A percentile compares a stretch with the other conserved stretches of the same genome.
phyloP scores from a whole-genome alignment of 495 filamentous ascomycete species.

The Aspergillus diversus region DNA sequence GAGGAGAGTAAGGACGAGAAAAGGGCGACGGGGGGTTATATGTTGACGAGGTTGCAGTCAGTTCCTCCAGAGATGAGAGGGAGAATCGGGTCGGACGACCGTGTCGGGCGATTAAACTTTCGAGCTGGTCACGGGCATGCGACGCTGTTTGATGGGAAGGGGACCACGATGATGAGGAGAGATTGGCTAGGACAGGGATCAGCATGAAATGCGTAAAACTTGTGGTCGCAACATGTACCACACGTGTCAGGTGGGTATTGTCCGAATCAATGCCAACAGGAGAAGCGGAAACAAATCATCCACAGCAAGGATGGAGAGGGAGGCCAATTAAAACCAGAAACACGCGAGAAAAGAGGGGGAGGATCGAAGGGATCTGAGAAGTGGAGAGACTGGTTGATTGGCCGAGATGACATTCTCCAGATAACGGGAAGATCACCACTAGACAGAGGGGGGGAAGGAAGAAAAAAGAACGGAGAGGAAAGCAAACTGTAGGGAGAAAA shows the following conservation, averaged over 20 bases:
- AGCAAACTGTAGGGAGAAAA: constrained; percentile 4
- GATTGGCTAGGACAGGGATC: constrained; percentile 58
- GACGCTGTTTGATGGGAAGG: constrained; percentile 51
- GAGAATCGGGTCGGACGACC: constrained; percentile 63
- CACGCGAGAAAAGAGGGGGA: constrained; percentile 1
- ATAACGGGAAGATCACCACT: too few relatives aligned
- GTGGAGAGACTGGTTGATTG: constrained; percentile 1
- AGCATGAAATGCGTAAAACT: constrained; percentile 52
- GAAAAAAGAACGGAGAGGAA: too few relatives aligned
- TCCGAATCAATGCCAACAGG: constrained; percentile 19
- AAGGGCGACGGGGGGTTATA: constrained; percentile 53
- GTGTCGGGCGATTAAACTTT: constrained; percentile 61
- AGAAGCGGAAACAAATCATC: constrained; percentile 19
- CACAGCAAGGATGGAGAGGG: constrained; percentile 9
- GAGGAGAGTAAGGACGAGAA: constrained; percentile 25
- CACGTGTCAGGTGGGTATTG: constrained; percentile 38
- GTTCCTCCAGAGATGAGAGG: constrained; percentile 73
- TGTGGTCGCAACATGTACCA: constrained; percentile 45
- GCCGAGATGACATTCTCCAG: neutral
- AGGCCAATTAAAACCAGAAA: constrained; percentile 20
- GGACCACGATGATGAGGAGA: constrained; percentile 51
- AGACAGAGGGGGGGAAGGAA: too few relatives aligned
- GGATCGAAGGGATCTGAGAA: constrained; percentile 5
- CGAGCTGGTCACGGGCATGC: constrained; percentile 73
- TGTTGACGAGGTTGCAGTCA: constrained; percentile 66